Conservation (phyloP, 257 asterid species). For the Solanum sitiens region DNA sequence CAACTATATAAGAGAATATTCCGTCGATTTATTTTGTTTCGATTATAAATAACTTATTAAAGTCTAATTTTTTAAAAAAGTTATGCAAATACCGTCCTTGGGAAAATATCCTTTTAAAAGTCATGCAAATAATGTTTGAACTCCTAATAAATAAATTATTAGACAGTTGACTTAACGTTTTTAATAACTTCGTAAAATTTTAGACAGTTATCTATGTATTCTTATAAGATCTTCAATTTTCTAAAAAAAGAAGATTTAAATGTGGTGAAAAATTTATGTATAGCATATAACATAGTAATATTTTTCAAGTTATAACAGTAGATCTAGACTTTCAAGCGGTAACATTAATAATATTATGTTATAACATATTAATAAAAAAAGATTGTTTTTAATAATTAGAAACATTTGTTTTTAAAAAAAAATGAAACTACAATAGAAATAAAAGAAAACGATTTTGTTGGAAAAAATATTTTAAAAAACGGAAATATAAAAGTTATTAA, state of each 20-base stretch:
- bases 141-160: not conserved
- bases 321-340: no score
- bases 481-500: no score
- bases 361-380: no score
- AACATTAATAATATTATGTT: no score
- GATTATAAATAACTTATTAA: not conserved
- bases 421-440: no score
- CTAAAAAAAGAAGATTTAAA: not conserved
- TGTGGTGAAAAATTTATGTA: not conserved
- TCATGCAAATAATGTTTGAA: not conserved
- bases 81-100: not conserved
- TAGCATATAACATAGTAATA: no score
- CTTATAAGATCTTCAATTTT: not conserved
- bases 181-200: not conserved
- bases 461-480: no score
- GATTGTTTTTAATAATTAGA: no score
- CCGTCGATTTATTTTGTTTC: not conserved
- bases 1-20: not conserved
- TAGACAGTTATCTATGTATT: not conserved
- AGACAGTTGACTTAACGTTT: not conserved
- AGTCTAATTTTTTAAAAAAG: not conserved
- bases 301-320: no score
- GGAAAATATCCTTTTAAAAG: not conserved
- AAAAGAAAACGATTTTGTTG: no score
- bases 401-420: no score